Base-by-base conservation (phyloP, 306 rosid species). In the Arachis stenosperma region DNA sequence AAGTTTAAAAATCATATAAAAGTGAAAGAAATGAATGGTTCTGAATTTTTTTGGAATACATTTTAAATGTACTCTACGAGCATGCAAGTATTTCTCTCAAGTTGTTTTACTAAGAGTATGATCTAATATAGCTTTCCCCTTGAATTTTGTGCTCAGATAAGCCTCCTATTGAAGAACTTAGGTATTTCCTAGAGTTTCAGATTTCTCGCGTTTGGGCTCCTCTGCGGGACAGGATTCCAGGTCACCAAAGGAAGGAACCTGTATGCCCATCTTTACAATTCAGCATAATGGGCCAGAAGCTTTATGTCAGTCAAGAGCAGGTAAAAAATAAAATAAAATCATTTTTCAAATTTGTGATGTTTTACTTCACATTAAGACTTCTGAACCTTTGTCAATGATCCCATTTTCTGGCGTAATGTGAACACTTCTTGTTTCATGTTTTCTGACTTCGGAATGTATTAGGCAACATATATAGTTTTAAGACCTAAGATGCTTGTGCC, bases 241-340 rank as follows among this genome's bases (percentile, higher is more conserved):
- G 92, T 58, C 98, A 78, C 74, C 97, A 84, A 82, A 85, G 98
- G 74, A 93, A 93, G 82, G 98, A 93, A 83, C 98, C 98, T 60
- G 93, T 90, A 71, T 93, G 97, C 80, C 98, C 96, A 65, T 93
- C 90, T 75, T 84, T 93, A 79, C 98, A 90, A 50, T 93, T 93
- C 86, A 93, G 98, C 81, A 85, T 93, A 69, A 93, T 93, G 98
- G 97, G 98, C 66, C 96, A 93, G 73, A 93, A 93, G 65, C 92
- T 93, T 52, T 84, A 90, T 40, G 87, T 93, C 78, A 93, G 97
- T 79, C 96, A 90, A 70, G 98, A 93, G 66, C 98, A 93, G 96
- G 98, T 90, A 78, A 61, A 42, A 72, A 37, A 5, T 43, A 2
- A 33, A 33, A 33, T 33, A 33, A 33, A 33, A 33, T 33, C 1